Percentiles rank a stretch among this genome's conserved stretches.
Evolutionary conservation across 2,329 filamentous ascomycete genomes (phyloP).

Genomic region (Botrytis fragariae): DNA sequence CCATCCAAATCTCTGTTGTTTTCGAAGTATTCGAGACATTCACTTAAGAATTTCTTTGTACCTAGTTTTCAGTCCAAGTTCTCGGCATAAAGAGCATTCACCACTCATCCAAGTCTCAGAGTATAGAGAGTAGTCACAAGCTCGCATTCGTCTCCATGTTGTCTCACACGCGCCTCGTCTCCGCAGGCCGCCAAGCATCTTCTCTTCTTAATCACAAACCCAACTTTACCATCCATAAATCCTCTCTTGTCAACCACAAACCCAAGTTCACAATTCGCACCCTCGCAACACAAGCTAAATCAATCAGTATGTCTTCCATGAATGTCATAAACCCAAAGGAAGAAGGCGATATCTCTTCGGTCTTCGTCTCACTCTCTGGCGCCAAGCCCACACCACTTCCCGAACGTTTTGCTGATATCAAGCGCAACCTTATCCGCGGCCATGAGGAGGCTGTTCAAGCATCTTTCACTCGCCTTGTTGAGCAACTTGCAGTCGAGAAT

Average conservation of each 20-base stretch:
- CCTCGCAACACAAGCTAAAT: slow-evolving; percentile 3
- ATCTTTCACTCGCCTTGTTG: slow-evolving; percentile 51
- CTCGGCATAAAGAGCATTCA: not conserved
- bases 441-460: slow-evolving; percentile 47
- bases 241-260: not conserved
- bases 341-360: slow-evolving; percentile 60
- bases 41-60: not conserved
- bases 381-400: slow-evolving; percentile 46
- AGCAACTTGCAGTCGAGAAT: slow-evolving; percentile 47
- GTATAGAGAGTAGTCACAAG: not conserved
- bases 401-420: slow-evolving; percentile 54
- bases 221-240: not conserved
- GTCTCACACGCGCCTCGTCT: not conserved
- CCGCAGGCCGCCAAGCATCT: not conserved
- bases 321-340: slow-evolving; percentile 3
- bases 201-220: not conserved
- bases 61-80: not conserved
- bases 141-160: not conserved
- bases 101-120: not conserved
- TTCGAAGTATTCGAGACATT: not conserved
- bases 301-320: slow-evolving; percentile 12
- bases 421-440: slow-evolving; percentile 49
- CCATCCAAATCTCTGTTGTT: not conserved
- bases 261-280: not conserved
- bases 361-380: slow-evolving; percentile 58